Percentiles rank a stretch among this genome's conserved stretches.
phyloP scores from a whole-genome alignment of 805 yeast species.

The Teunomyces tritomae region DNA sequence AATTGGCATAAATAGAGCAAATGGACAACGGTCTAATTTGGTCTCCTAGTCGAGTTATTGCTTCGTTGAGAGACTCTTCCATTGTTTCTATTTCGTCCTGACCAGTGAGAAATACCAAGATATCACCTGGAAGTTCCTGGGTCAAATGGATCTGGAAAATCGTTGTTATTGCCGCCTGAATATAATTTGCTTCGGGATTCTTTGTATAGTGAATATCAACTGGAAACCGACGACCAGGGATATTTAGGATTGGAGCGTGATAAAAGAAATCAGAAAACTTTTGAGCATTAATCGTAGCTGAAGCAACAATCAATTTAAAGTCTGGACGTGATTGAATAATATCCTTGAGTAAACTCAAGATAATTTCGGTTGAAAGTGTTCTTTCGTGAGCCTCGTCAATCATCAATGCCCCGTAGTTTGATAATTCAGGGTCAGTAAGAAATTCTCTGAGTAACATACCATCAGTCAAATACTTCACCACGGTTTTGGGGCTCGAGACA shows the following conservation, averaged over 20 bases:
- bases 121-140: slow-evolving; percentile 71
- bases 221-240: slow-evolving; percentile 93
- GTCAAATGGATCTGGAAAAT: slow-evolving; percentile 81
- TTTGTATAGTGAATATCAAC: slow-evolving; percentile 81
- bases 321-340: slow-evolving; percentile 62
- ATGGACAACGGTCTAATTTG: slow-evolving; percentile 62
- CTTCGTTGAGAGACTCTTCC: slow-evolving; percentile 70
- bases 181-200: slow-evolving; percentile 86
- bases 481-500: slow-evolving; percentile 56
- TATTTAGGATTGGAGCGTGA: slow-evolving; percentile 79
- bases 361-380: slow-evolving; percentile 83
- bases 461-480: slow-evolving; percentile 88
- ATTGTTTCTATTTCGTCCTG: slow-evolving; percentile 91
- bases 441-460: slow-evolving; percentile 92
- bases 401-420: slow-evolving; percentile 76
- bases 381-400: slow-evolving; percentile 98
- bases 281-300: slow-evolving; percentile 92
- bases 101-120: slow-evolving; percentile 88
- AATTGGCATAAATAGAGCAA: slow-evolving; percentile 86
- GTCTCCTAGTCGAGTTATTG: slow-evolving; percentile 58
- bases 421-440: slow-evolving; percentile 67
- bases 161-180: slow-evolving; percentile 85
- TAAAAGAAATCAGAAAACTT: slow-evolving; percentile 80
- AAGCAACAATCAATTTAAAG: slow-evolving; percentile 74
- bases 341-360: slow-evolving; percentile 78